phyloP scores from a whole-genome alignment of 2,329 filamentous ascomycete genomes.

The Beauveria pseudobassiana region DNA sequence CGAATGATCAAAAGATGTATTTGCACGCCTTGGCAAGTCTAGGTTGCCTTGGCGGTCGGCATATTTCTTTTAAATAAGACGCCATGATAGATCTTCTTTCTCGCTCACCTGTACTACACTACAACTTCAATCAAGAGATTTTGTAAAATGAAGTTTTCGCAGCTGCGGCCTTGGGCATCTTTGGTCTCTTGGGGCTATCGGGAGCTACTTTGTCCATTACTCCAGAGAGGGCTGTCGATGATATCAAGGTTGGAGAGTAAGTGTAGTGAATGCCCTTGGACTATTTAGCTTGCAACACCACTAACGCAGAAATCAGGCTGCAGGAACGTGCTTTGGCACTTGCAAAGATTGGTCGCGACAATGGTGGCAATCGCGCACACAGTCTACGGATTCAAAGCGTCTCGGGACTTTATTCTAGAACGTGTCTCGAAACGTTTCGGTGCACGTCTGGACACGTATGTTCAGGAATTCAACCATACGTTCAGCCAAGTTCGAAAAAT shows the following conservation, averaged over 20 bases:
- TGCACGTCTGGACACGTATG: conserved; percentile 34
- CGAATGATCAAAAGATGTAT: no score
- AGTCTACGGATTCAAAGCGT: conserved; percentile 51
- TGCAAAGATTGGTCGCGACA: conserved; percentile 46
- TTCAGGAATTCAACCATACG: conserved; percentile 40
- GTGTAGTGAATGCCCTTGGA: background rate
- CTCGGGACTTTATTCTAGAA: conserved; percentile 48
- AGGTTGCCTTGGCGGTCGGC: background rate
- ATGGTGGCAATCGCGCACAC: conserved; percentile 54
- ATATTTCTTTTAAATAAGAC: background rate
- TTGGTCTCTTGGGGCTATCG: background rate
- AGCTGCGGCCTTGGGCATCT: background rate
- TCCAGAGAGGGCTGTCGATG: conserved; percentile 27
- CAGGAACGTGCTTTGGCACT: conserved; percentile 43
- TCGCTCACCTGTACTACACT: background rate
- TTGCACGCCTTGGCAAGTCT: background rate
- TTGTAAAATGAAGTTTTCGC: background rate
- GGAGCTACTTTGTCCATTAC: conserved; percentile 14
- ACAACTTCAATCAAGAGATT: background rate
- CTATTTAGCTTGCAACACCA: background rate
- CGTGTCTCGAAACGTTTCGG: conserved; percentile 32
- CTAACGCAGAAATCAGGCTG: conserved; percentile 30
- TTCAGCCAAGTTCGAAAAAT: conserved; percentile 37
- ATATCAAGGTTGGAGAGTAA: conserved; percentile 28
- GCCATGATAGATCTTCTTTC: background rate